phyloP scores from a whole-genome alignment of 2,329 filamentous ascomycete species.

The Aspergillus cejpii region DNA sequence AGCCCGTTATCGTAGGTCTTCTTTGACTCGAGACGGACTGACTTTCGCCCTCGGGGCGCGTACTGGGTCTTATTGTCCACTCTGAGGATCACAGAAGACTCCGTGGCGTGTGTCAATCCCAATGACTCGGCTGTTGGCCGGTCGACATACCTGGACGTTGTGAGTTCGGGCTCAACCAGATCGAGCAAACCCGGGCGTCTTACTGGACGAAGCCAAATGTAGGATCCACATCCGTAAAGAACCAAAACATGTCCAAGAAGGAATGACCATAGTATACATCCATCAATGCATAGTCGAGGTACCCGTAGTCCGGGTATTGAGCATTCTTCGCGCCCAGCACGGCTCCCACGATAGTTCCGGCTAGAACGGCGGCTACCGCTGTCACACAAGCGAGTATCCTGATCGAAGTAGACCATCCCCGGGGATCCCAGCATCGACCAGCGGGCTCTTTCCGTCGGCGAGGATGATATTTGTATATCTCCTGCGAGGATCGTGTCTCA shows the following conservation, averaged over 20 bases:
- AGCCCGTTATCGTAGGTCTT: constrained; percentile 54
- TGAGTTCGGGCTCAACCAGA: not conserved
- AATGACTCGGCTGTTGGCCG: constrained; percentile 25
- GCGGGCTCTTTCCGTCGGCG: not conserved
- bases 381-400: not conserved
- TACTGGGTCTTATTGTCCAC: constrained; percentile 57
- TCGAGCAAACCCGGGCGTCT: constrained; percentile 21
- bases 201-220: constrained; percentile 44
- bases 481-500: not conserved
- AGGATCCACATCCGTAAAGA: constrained; percentile 42
- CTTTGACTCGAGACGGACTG: constrained; percentile 57
- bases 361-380: constrained; percentile 37
- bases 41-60: constrained; percentile 55
- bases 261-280: constrained; percentile 38
- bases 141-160: constrained; percentile 35
- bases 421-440: not conserved
- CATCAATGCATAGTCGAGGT: constrained; percentile 35
- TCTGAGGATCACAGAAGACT: constrained; percentile 49
- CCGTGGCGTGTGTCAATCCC: constrained; percentile 57
- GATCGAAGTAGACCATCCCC: not conserved
- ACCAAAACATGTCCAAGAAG: constrained; percentile 45
- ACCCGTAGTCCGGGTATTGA: constrained; percentile 40
- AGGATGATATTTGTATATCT: not conserved
- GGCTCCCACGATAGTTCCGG: constrained; percentile 45
- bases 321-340: constrained; percentile 33